These are phyloP conservation scores for Spergularia marina DNA, from an alignment of 148 eudicot genomes.

Conservation along the genomic window DNA sequence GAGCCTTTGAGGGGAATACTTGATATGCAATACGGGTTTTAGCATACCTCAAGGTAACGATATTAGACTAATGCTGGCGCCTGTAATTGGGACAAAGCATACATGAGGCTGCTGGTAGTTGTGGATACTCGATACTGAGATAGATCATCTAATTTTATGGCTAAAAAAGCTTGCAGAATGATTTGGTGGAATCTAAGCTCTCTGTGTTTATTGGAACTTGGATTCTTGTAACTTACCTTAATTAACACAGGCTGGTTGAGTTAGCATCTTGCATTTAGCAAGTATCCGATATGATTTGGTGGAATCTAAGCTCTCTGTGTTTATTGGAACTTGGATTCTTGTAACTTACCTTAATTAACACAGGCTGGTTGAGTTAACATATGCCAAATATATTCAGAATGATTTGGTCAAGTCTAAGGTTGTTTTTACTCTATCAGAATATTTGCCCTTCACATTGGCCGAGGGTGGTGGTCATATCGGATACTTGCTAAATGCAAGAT, in stretches of 20 bases:
- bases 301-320: background rate
- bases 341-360: background rate
- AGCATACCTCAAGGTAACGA: no score
- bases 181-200: conserved; percentile 1
- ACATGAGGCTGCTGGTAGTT: background rate
- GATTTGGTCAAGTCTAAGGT: conserved; percentile 6
- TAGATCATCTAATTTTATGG: background rate
- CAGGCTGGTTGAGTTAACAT: background rate
- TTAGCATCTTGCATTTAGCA: no score
- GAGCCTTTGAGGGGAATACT: no score
- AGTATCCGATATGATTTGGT: conserved; percentile 4
- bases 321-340: background rate
- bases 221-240: background rate
- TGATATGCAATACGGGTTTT: no score
- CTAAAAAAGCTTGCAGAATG: background rate
- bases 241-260: no score
- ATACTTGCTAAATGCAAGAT: no score
- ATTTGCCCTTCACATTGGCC: no score
- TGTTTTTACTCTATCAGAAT: background rate
- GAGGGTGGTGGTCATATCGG: no score
- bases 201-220: background rate
- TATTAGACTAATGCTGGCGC: no score
- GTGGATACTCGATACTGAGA: background rate
- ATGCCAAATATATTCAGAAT: background rate
- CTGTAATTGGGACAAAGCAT: no score